Evolutionary conservation across 2,329 filamentous ascomycete genomes (phyloP), one percentile per base, ranked within the genome.

Genomic region (Alternaria sp.): DNA sequence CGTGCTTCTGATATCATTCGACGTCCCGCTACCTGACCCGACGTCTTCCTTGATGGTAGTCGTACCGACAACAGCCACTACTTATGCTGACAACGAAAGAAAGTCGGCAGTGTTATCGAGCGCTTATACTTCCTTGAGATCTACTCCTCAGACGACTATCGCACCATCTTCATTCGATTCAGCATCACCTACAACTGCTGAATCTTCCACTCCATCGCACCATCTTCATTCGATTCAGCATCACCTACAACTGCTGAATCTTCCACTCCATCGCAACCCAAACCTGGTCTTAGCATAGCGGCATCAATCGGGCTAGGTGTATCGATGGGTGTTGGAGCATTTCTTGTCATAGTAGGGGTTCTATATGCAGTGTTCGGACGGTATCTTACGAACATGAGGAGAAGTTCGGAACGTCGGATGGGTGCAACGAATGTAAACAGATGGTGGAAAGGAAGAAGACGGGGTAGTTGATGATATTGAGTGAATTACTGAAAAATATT

Each of bases 321-420:
- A 14, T 41, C 48, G 7, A 42, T 51, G 41, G 47, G 58, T 8
- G 14, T 56, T 4, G 11, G 41, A 7, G 52, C 34, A 7, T 48
- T 61, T 41, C 12, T 39, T 5, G 22, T 57, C 2, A 32, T 56
- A 11, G 42, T 20, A 5, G 34, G 42, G 1, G 58, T 57, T 3
- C 20, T 48, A 6, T 61, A 22, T 3, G 47, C 30, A 5, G 14
- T 61, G 3, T 61, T 57, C 22, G 28, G 47, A 5, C 28, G 58
- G 24, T 8, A 24, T 14, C 7, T 28, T 3, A 51, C 2, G 7
- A 5, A 24, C 0, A 22, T 43, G 51, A 20, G 12, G 51, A 43
- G 38, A 3, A 18, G 12, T 12, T 2, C 30, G 3, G 30, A 20
- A 24, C 20, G 32, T 24, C 14, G 46, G 5, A 20, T 2, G 3